phyloP scores from a whole-genome alignment of 164 flowering plant genomes.

The Umbellularia californica region DNA sequence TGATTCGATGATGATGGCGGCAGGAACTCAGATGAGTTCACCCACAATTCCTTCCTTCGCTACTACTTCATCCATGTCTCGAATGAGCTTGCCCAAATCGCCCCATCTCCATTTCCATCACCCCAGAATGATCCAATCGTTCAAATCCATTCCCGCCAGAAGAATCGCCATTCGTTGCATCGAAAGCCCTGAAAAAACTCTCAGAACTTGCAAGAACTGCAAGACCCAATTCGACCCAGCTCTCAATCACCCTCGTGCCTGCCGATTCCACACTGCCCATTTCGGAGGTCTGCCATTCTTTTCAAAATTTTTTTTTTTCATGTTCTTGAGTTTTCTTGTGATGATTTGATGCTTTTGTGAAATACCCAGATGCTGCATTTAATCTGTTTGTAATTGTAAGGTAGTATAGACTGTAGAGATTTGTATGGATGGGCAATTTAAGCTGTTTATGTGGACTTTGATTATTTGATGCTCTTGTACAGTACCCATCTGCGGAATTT shows the following conservation, averaged over 20 bases:
- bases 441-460: not conserved
- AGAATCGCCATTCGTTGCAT: conserved; percentile 31
- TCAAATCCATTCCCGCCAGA: not conserved
- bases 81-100: not conserved
- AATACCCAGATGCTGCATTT: not conserved
- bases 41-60: not conserved
- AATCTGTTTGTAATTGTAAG: too few species aligned
- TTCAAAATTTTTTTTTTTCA: not conserved
- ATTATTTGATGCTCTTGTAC: not conserved
- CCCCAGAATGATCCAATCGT: not conserved
- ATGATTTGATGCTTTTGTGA: not conserved
- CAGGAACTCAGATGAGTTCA: not conserved
- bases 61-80: not conserved
- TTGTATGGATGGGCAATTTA: too few species aligned
- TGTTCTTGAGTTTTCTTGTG: not conserved
- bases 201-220: conserved; percentile 85
- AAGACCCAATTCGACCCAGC: conserved; percentile 82
- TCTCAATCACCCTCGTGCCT: conserved; percentile 72
- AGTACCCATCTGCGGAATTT: not conserved
- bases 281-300: conserved; percentile 62
- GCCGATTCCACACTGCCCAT: conserved; percentile 91
- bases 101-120: not conserved
- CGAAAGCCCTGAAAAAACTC: conserved; percentile 16
- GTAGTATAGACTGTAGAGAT: too few species aligned
- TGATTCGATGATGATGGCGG: not conserved